Evolutionary conservation across 352 stramenopile species (phyloP), one percentile per base, ranked within the genome.

Genomic region (Phytophthora hibernalis): DNA sequence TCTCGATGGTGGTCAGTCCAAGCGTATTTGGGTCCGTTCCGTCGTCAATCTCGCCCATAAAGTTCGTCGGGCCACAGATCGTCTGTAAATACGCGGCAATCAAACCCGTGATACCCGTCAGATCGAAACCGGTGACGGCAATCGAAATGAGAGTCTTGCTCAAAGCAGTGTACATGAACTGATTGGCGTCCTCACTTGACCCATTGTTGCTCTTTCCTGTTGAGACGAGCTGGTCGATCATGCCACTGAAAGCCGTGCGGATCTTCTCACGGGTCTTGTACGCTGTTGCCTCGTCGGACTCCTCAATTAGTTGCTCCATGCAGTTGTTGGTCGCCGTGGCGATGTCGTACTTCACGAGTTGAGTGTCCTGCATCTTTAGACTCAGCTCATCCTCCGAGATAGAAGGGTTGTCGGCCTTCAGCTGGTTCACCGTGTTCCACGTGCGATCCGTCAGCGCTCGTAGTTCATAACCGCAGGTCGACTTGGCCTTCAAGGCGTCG

Each of bases 11-110:
- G 1, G 57, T 77, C 15, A 91, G 30, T 3, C 80, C 82, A 0
- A 91, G 49, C 0, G 82, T 81, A 5, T 77, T 57, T 0, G 72
- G 62, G 5, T 80, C 60, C 1, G 58, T 68, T 13, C 82, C 82
- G 16, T 85, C 79, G 31, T 91, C 82, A 43, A 91, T 82, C 44
- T 88, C 71, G 12, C 80, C 76, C 6, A 88, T 62, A 35, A 85
- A 80, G 13, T 76, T 66, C 5, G 82, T 89, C 1, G 80, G 82
- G 1, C 82, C 80, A 51, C 82, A 91, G 38, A 91, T 77, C 11
- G 69, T 77, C 68, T 91, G 78, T 8, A 87, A 52, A 49, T 79
- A 91, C 42, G 82, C 73, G 24, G 71, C 77, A 0, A 78, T 59
- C 48, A 86, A 44, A 45, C 61, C 70, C 11, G 74, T 80, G n/a